Conservation (phyloP, 192 early-diverging fungal genomes). For the Entomortierella parvispora region DNA sequence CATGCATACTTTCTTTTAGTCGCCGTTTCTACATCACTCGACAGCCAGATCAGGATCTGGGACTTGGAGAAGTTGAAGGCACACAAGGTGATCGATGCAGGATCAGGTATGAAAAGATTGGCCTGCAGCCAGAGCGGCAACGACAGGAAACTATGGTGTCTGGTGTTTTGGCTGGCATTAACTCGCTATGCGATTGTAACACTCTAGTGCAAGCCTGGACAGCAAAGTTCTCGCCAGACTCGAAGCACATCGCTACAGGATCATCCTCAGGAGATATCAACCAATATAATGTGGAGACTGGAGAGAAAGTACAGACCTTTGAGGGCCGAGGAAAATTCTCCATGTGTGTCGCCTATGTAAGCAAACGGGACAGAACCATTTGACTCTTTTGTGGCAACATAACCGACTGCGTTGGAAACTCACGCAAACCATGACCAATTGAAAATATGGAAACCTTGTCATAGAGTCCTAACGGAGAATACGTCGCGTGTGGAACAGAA, state of each 20-base stretch:
- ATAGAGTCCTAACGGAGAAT: slow-evolving; percentile 81
- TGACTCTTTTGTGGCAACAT: not conserved
- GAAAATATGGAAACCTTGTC: not conserved
- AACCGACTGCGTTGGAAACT: no score
- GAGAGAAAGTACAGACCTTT: slow-evolving; percentile 71
- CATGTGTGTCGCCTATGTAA: slow-evolving; percentile 83
- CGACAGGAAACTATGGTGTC: no score
- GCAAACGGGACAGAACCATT: slow-evolving; percentile 1
- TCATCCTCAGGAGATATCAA: slow-evolving; percentile 79
- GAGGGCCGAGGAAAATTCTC: slow-evolving; percentile 80
- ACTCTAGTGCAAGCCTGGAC: slow-evolving; percentile 79
- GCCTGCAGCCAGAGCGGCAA: no score
- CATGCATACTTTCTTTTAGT: slow-evolving; percentile 49
- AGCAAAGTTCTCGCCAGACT: slow-evolving; percentile 77
- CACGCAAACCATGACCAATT: no score
- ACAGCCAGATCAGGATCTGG: slow-evolving; percentile 83
- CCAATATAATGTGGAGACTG: slow-evolving; percentile 73
- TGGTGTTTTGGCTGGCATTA: not conserved
- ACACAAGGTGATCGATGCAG: slow-evolving; percentile 70
- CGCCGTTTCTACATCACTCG: slow-evolving; percentile 78
- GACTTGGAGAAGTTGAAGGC: slow-evolving; percentile 66
- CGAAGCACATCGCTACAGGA: slow-evolving; percentile 75
- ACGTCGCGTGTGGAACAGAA: slow-evolving; percentile 81
- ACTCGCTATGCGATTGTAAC: not conserved
- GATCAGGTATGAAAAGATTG: no score